phyloP scores from a whole-genome alignment of 192 early-diverging fungal genomes.

The Umbelopsis ramanniana region DNA sequence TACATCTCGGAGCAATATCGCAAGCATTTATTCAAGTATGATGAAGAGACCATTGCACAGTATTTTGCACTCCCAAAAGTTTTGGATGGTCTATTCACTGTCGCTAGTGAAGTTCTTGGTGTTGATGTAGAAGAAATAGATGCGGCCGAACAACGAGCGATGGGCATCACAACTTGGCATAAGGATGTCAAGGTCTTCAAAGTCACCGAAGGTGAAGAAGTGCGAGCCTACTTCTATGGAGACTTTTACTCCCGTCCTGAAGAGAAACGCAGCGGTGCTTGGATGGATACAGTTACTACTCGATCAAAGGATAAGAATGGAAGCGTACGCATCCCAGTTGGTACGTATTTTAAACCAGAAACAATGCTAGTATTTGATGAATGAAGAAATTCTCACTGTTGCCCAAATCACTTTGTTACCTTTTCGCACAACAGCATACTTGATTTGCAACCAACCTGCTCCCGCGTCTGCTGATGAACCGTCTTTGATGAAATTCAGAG shows the following conservation, averaged over 20 bases:
- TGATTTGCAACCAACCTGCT: conserved; percentile 62
- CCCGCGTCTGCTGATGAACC: conserved; percentile 46
- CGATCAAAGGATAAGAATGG: conserved; percentile 45
- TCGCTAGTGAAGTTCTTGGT: conserved; percentile 52
- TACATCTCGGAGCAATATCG: conserved; percentile 58
- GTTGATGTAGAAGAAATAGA: conserved; percentile 51
- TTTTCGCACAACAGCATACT: conserved; percentile 41
- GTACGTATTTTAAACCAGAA: conserved; percentile 16
- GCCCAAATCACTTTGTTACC: too few relatives aligned
- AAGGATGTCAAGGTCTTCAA: conserved; percentile 62
- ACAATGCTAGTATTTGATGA: too few relatives aligned
- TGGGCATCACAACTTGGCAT: conserved; percentile 54
- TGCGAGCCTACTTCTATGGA: conserved; percentile 63
- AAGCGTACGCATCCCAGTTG: conserved; percentile 51
- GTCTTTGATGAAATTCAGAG: conserved; percentile 61
- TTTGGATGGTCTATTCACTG: conserved; percentile 56
- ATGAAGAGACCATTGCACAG: conserved; percentile 57
- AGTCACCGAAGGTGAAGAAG: conserved; percentile 47
- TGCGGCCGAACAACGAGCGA: conserved; percentile 33
- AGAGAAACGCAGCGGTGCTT: conserved; percentile 62
- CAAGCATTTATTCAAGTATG: conserved; percentile 54
- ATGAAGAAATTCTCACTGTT: too few relatives aligned
- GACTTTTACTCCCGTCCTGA: conserved; percentile 61
- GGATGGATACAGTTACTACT: conserved; percentile 61
- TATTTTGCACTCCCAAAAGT: conserved; percentile 61